These are phyloP conservation scores for Neurospora intermedia DNA, from an alignment of 495 filamentous ascomycete species.

Conservation along the genomic window DNA sequence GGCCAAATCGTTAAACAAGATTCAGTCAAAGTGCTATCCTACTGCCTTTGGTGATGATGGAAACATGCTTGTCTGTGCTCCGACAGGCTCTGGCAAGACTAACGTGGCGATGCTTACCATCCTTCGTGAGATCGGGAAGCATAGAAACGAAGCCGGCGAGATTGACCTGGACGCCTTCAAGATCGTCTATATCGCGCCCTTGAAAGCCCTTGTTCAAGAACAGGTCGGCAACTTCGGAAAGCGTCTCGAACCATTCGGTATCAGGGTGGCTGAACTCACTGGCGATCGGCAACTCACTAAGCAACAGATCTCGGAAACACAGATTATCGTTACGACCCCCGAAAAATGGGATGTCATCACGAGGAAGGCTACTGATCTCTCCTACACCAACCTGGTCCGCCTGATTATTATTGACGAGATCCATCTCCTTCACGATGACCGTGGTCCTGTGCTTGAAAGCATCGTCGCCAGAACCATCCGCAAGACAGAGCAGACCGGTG, in stretches of 20 bases:
- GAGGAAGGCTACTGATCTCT: slow-evolving; percentile 90
- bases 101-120: slow-evolving; percentile 98
- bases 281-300: slow-evolving; percentile 98
- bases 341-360: slow-evolving; percentile 99
- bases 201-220: slow-evolving; percentile 94
- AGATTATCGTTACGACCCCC: slow-evolving; percentile 96
- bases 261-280: slow-evolving; percentile 86
- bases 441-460: slow-evolving; percentile 92
- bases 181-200: slow-evolving; percentile 85
- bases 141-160: slow-evolving; percentile 79
- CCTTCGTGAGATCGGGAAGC: slow-evolving; percentile 90
- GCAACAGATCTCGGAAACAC: slow-evolving; percentile 94
- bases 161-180: slow-evolving; percentile 95
- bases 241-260: slow-evolving; percentile 79
- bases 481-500: slow-evolving; percentile 83
- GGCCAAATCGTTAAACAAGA: slow-evolving; percentile 71
- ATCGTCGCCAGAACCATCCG: slow-evolving; percentile 93
- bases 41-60: slow-evolving; percentile 89
- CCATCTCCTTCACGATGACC: slow-evolving; percentile 93
- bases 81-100: slow-evolving; percentile 95
- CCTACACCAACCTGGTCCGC: slow-evolving; percentile 92
- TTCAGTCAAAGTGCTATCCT: slow-evolving; percentile 88
- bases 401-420: slow-evolving; percentile 97
- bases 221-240: slow-evolving; percentile 96
- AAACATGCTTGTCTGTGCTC: slow-evolving; percentile 95